phyloP scores from a whole-genome alignment of 306 rosid species.

The cucumber (Cucumis sativus) region Cucumber_9930_V3 NC_026661.2:17993501-17994000 shows the following conservation, averaged over 20 bases:
- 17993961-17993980: no score
- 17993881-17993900: neutral
- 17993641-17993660: neutral
- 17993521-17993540: slow-evolving; percentile 9
- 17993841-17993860: no score
- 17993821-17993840: neutral
- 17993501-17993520: slow-evolving; percentile 11
- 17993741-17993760: neutral
- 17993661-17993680: neutral
- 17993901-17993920: no score
- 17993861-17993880: no score
- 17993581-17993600: slow-evolving; percentile 62
- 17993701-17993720: neutral
- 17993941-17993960: no score
- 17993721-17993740: neutral
- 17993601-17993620: neutral
- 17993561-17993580: slow-evolving; percentile 60
- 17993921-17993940: no score
- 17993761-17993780: neutral
- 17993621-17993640: neutral
- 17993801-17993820: neutral
- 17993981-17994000: no score
- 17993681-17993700: neutral
- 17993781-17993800: neutral
- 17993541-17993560: slow-evolving; percentile 15